Percentiles rank a stretch among this genome's conserved stretches.
These are phyloP conservation scores for Mycena galericulata DNA, from an alignment of 768 basidiomycete genomes.

Conservation along the genomic window DNA sequence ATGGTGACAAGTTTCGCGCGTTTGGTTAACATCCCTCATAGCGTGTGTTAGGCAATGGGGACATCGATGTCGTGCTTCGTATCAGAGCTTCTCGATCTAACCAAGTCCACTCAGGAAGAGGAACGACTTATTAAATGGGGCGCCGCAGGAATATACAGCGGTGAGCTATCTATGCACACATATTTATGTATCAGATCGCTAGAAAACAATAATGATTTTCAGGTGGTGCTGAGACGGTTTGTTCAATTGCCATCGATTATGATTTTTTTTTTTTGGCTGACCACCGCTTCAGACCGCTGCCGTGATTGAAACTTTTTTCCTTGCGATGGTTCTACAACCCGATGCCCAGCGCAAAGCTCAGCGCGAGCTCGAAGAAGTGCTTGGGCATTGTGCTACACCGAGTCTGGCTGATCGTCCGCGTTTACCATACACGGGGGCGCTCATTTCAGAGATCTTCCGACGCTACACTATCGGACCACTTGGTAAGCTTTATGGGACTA, in stretches of 20 bases:
- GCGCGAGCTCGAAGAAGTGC: conserved; percentile 42
- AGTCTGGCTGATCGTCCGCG: conserved; percentile 35
- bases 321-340: conserved; percentile 40
- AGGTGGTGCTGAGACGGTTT: conserved; percentile 34
- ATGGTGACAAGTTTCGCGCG: conserved; percentile 40
- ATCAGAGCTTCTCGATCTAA: conserved; percentile 27
- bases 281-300: conserved; percentile 17
- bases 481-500: conserved; percentile 11
- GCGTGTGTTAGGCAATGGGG: conserved; percentile 17
- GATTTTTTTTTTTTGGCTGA: background rate
- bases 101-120: conserved; percentile 24
- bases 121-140: conserved; percentile 27
- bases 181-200: too few relatives aligned
- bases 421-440: conserved; percentile 36
- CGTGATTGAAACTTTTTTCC: conserved; percentile 37
- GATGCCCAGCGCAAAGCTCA: conserved; percentile 43
- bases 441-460: conserved; percentile 26
- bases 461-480: conserved; percentile 21
- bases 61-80: conserved; percentile 31
- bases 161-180: conserved; percentile 11
- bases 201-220: background rate
- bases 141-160: conserved; percentile 48
- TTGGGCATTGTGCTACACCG: conserved; percentile 39
- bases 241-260: background rate
- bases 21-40: background rate